Percentiles rank a stretch among this genome's conserved stretches.
Evolutionary conservation across 495 filamentous ascomycete genomes (phyloP).

Genomic region (Aspergillus cristatus): DNA sequence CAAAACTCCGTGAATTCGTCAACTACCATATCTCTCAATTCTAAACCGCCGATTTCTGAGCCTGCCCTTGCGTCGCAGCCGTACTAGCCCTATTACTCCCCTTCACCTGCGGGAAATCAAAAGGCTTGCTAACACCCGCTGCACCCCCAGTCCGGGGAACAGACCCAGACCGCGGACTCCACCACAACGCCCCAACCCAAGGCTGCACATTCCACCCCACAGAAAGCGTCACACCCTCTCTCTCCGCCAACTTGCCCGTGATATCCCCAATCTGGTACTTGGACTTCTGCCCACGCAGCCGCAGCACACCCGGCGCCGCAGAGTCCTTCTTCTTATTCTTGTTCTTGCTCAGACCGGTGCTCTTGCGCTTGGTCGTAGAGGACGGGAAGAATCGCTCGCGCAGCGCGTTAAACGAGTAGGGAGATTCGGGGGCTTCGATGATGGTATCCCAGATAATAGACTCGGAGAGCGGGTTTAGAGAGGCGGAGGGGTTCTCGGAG

Average conservation of each 20-base stretch:
- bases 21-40: no score
- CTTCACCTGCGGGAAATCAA: constrained; percentile 69
- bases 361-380: constrained; percentile 10
- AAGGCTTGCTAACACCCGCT: constrained; percentile 53
- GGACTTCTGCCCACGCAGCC: constrained; percentile 67
- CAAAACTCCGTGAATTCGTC: no score
- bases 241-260: constrained; percentile 58
- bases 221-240: constrained; percentile 62
- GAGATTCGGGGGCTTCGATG: constrained; percentile 60
- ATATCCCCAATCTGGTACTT: constrained; percentile 96
- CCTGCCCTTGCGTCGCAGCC: constrained; percentile 6
- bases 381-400: constrained; percentile 24
- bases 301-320: constrained; percentile 47
- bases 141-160: constrained; percentile 54
- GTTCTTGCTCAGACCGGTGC: constrained; percentile 9
- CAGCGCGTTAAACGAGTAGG: constrained; percentile 39
- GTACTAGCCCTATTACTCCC: constrained; percentile 17
- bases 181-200: constrained; percentile 82
- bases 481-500: constrained; percentile 16
- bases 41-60: constrained; percentile 1
- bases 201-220: constrained; percentile 96
- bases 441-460: constrained; percentile 94
- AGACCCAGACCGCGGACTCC: constrained; percentile 49
- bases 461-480: constrained; percentile 40
- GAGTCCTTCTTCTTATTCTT: constrained; percentile 12